A percentile compares a stretch with the other conserved stretches of the same genome.
Conservation (phyloP, 2,329 filamentous ascomycete genomes). For the Epichloe gansuensis region DNA sequence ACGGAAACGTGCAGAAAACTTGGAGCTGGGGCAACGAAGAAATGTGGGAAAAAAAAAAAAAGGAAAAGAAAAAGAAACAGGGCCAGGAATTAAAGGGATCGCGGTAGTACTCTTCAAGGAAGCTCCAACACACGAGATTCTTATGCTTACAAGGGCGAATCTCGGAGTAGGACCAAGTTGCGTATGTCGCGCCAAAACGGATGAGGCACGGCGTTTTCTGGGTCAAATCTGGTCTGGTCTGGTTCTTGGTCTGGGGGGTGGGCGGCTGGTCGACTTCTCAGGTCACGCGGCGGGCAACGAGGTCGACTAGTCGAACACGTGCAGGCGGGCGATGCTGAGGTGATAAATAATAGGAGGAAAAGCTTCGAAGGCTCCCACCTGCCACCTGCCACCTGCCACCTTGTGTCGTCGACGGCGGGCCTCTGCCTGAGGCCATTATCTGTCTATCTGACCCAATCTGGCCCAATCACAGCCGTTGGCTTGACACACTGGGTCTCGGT, state of each 20-base stretch:
- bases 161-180: conserved; percentile 4
- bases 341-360: conserved; percentile 5
- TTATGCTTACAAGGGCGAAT: conserved; percentile 16
- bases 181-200: conserved; percentile 2
- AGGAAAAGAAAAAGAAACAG: conserved; percentile 1
- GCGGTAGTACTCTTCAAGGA: neutral
- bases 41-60: conserved; percentile 5
- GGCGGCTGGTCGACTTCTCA: conserved; percentile 3
- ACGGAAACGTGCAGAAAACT: conserved; percentile 1
- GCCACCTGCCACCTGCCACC: no score
- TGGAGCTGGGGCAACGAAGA: neutral
- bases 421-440: conserved; percentile 5
- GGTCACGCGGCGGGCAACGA: conserved; percentile 10
- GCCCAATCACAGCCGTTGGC: conserved; percentile 4
- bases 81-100: neutral
- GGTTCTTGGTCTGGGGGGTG: conserved; percentile 1
- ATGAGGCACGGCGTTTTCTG: conserved; percentile 1
- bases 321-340: conserved; percentile 6
- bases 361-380: neutral
- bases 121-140: conserved; percentile 9
- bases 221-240: neutral
- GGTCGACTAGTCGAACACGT: conserved; percentile 9
- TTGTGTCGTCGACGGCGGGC: neutral
- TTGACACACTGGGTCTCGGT: neutral
- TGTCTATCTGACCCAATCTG: no score